phyloP scores from a whole-genome alignment of 2,329 filamentous ascomycete genomes.

The Calonectria multiphialidica region DNA sequence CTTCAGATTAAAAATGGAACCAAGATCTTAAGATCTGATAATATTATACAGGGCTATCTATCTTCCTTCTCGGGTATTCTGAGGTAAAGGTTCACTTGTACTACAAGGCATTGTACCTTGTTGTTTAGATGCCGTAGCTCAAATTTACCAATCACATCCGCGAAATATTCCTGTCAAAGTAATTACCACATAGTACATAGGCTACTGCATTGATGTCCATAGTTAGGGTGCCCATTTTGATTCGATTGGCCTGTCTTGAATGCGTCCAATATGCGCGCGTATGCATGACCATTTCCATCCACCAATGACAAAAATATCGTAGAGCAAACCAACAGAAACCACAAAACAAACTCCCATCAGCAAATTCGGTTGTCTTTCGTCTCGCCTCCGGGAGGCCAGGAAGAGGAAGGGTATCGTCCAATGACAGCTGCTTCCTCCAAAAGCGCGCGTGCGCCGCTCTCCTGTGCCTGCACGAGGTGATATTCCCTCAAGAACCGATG shows the following conservation, averaged over 20 bases:
- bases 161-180: background rate
- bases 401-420: background rate
- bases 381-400: background rate
- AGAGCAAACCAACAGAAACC: slow-evolving; percentile 15
- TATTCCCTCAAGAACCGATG: background rate
- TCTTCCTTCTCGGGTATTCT: too few relatives aligned
- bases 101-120: too few relatives aligned
- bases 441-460: background rate
- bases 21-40: too few relatives aligned
- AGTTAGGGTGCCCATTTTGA: slow-evolving; percentile 13
- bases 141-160: background rate
- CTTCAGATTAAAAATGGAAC: too few relatives aligned
- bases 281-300: slow-evolving; percentile 11
- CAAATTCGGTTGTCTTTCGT: background rate
- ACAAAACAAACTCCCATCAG: slow-evolving; percentile 9
- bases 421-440: background rate
- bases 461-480: background rate
- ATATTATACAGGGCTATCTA: too few relatives aligned
- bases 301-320: slow-evolving; percentile 14
- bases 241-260: slow-evolving; percentile 14
- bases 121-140: too few relatives aligned
- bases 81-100: too few relatives aligned
- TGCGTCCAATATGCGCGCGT: slow-evolving; percentile 5
- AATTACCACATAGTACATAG: slow-evolving; percentile 7
- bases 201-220: background rate